Conservation (phyloP, 2,329 filamentous ascomycete species). For the Eutypa lata region DNA sequence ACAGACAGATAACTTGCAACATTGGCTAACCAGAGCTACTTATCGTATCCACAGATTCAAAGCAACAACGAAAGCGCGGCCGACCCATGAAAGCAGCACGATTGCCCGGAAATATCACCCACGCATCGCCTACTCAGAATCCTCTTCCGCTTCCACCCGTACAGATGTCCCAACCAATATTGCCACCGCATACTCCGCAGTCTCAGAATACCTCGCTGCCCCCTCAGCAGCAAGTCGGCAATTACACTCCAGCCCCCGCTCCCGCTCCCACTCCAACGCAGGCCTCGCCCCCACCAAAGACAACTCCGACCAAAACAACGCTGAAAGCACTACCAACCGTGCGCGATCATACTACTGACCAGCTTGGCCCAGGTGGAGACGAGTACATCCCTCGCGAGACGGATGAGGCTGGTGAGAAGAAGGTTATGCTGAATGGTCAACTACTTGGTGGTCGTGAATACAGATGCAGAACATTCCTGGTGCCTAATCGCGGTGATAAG, state of each 20-base stretch:
- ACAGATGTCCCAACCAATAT: slow-evolving; percentile 30
- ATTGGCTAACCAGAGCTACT: slow-evolving; percentile 16
- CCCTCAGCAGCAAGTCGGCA: slow-evolving; percentile 33
- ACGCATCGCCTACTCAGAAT: slow-evolving; percentile 55
- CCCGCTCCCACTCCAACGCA: slow-evolving; percentile 39
- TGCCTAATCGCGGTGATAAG: slow-evolving; percentile 87
- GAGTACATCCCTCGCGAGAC: slow-evolving; percentile 93
- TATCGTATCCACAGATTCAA: slow-evolving; percentile 39
- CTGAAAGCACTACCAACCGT: slow-evolving; percentile 95
- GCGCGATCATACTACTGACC: slow-evolving; percentile 94
- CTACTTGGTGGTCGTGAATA: slow-evolving; percentile 82
- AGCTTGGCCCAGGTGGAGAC: slow-evolving; percentile 82
- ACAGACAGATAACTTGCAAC: slow-evolving; percentile 4
- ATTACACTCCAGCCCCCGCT: slow-evolving; percentile 34
- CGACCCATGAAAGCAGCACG: slow-evolving; percentile 59
- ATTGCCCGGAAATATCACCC: slow-evolving; percentile 48
- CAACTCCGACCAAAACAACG: slow-evolving; percentile 76
- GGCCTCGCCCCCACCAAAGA: slow-evolving; percentile 67
- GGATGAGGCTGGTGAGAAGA: slow-evolving; percentile 91
- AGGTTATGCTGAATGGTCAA: slow-evolving; percentile 81
- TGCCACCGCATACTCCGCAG: slow-evolving; percentile 54
- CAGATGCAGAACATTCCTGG: slow-evolving; percentile 87
- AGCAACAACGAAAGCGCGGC: slow-evolving; percentile 55
- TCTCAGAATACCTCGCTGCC: slow-evolving; percentile 45
- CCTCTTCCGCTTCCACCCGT: slow-evolving; percentile 43